Evolutionary conservation across 2,329 filamentous ascomycete species (phyloP).

Genomic region (Cladosporium halotolerans): DNA sequence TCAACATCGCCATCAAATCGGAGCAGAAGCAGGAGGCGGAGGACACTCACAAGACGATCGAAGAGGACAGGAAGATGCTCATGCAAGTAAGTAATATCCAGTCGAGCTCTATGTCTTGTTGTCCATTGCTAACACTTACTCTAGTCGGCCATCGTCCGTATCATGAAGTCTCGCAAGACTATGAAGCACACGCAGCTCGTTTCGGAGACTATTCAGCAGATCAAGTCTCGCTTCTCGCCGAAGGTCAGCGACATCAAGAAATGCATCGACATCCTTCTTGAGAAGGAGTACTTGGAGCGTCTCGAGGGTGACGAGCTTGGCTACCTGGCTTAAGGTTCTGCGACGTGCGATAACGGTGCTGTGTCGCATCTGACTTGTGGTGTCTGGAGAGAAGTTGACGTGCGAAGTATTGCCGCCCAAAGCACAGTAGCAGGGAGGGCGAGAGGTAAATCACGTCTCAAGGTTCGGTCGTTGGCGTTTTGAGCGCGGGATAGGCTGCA

Average conservation of each 20-base stretch:
- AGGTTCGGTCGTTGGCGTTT: slow-evolving; percentile 5
- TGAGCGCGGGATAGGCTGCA: background rate
- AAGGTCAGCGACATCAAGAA: slow-evolving; percentile 98
- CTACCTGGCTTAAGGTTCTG: slow-evolving; percentile 68
- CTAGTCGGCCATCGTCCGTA: slow-evolving; percentile 94
- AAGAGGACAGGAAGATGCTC: slow-evolving; percentile 93
- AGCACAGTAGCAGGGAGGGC: background rate
- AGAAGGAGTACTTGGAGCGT: slow-evolving; percentile 98
- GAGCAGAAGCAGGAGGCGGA: slow-evolving; percentile 95
- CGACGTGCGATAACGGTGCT: background rate
- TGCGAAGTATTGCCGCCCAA: too few relatives aligned
- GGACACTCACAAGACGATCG: slow-evolving; percentile 98
- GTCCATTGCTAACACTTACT: slow-evolving; percentile 26
- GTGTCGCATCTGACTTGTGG: too few relatives aligned
- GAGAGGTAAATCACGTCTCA: background rate
- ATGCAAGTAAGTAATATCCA: slow-evolving; percentile 68
- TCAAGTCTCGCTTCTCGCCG: slow-evolving; percentile 84
- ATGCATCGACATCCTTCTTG: slow-evolving; percentile 95
- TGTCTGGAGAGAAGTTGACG: too few relatives aligned
- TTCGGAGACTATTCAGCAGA: slow-evolving; percentile 91
- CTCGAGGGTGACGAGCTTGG: slow-evolving; percentile 90
- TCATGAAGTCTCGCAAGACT: slow-evolving; percentile 99
- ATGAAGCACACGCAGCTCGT: slow-evolving; percentile 97
- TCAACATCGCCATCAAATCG: slow-evolving; percentile 90
- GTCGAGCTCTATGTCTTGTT: background rate